Evolutionary conservation across 371 early-diverging fungal species (phyloP).

Genomic region (Mortierella sp.): DNA sequence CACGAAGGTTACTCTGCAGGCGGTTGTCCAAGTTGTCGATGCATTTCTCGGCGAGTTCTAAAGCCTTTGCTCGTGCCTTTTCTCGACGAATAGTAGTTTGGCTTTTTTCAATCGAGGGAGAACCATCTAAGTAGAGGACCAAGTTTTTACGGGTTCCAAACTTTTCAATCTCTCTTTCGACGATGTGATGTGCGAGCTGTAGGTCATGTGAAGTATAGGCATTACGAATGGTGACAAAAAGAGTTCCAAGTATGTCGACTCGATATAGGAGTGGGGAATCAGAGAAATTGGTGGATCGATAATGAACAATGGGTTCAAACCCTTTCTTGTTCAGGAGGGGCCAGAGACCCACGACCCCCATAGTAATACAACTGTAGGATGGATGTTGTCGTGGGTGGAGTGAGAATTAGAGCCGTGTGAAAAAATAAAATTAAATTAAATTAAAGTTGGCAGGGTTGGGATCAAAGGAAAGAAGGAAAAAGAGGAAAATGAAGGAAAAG

Average conservation of each 20-base stretch:
- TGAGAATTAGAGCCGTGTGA: too few relatives aligned
- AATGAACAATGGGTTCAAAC: neutral
- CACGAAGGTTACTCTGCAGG: neutral
- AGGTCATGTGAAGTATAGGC: neutral
- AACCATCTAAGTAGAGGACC: neutral
- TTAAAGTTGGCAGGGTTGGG: too few relatives aligned
- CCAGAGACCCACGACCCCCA: neutral
- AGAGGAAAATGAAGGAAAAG: too few relatives aligned
- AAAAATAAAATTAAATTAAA: too few relatives aligned
- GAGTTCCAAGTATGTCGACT: neutral
- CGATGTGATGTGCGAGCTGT: neutral
- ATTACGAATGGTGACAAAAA: neutral
- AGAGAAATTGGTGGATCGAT: neutral
- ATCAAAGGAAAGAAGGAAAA: too few relatives aligned
- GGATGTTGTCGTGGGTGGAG: too few relatives aligned
- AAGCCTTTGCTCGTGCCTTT: neutral
- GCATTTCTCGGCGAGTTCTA: neutral
- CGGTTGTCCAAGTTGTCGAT: neutral
- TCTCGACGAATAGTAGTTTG: neutral
- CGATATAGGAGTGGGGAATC: neutral
- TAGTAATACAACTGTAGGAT: neutral
- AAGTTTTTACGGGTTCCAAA: neutral
- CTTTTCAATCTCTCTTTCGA: neutral
- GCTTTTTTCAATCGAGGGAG: neutral
- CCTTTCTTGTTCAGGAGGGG: slow-evolving; percentile 1